Base-by-base conservation (phyloP, 352 stramenopile species). In the Lagenidium giganteum region DNA sequence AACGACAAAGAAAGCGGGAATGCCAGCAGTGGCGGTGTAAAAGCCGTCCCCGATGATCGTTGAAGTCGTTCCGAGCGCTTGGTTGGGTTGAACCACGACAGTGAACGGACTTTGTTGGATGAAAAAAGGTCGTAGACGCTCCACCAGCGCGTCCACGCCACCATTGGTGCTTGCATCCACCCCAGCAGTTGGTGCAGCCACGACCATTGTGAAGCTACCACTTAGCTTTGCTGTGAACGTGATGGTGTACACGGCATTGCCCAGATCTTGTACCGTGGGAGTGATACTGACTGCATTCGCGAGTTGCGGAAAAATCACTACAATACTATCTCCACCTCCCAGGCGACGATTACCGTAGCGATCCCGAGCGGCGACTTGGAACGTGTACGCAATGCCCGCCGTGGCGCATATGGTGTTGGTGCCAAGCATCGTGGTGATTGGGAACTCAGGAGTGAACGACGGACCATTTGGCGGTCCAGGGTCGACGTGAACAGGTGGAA, bases 401-500 rank as follows among this genome's bases (percentile, higher is more conserved):
- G 26, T 60, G 2, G 40, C 43, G 8, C 18, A 2, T 12, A 42
- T 11, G 8, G 35, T 42, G 14, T n/a, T 9, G 8, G 18, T 27
- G 8, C 7, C 18, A 9, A 26, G 18, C 9, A 12, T 18, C 17
- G 35, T 18, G 22, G 32, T 35, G 4, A 4, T 4, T n/a, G 44
- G 43, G 22, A 60, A 54, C 8, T 6, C 14, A 14, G 51, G 28
- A n/a, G 51, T 60, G 32, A 60, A 60, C 20, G 51, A 60, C 14
- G 43, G 30, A 23, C 34, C 41, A 20, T 54, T 3, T 3, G 51
- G 39, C 14, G 25, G 5, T 5, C n/a, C 46, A 0, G 51, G 51
- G 8, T 42, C 37, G 21, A 60, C 30, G 9, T 34, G 27, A 12
- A 60, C 7, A 13, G 47, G 26, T 12, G 75, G 73, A 0, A 83